phyloP scores from a whole-genome alignment of 1,284 basidiomycete species.

The Ganoderma lucidum region DNA sequence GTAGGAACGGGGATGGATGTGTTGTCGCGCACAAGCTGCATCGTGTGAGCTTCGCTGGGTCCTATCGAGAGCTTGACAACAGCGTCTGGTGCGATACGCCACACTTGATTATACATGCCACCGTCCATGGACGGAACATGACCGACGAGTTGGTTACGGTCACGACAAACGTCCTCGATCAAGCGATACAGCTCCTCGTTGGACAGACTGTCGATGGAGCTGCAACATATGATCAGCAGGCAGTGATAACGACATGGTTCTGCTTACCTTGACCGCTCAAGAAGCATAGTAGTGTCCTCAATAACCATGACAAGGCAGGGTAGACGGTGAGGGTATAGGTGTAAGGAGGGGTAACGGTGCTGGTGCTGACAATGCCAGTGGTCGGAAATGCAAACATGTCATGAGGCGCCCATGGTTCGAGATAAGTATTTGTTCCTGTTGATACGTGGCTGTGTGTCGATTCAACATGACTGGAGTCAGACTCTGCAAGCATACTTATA shows the following conservation, averaged over 20 bases:
- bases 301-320: no score
- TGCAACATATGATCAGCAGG: background rate
- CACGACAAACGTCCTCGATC: background rate
- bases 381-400: no score
- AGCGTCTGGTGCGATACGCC: background rate
- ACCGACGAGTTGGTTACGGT: background rate
- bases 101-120: background rate
- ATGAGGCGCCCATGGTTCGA: no score
- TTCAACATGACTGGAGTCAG: no score
- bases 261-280: no score
- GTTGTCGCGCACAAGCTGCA: conserved; percentile 3
- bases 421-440: no score
- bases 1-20: conserved; percentile 3
- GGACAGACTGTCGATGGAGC: conserved; percentile 1
- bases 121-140: background rate
- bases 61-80: background rate
- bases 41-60: background rate
- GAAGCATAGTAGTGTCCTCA: no score
- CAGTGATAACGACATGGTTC: background rate
- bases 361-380: no score
- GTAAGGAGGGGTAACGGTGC: no score
- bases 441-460: no score
- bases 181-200: conserved; percentile 1
- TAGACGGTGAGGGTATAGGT: no score
- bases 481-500: no score